These are phyloP conservation scores for Yamagishiella unicocca DNA, from an alignment of 139 green algal genomes.

Conservation along the genomic window DNA sequence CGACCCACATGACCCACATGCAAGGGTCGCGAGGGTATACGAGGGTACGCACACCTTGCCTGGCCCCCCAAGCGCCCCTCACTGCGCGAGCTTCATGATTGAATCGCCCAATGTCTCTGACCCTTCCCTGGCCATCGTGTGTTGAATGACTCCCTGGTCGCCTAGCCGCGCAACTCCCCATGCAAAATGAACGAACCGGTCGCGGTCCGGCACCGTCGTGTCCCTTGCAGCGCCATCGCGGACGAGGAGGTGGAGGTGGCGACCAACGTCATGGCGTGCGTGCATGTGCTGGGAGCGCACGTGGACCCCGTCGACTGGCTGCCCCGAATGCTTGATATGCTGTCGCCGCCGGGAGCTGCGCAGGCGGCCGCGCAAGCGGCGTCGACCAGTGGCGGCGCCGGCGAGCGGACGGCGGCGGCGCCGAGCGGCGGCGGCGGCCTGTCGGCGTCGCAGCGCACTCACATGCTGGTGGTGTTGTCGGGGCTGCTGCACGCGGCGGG, in stretches of 20 bases:
- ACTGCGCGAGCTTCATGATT: too few relatives aligned
- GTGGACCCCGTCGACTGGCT: slow-evolving; percentile 66
- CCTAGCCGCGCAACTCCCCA: too few relatives aligned
- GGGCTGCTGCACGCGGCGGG: slow-evolving; percentile 70
- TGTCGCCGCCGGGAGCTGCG: slow-evolving; percentile 25
- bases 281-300: slow-evolving; percentile 70
- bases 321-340: slow-evolving; percentile 68
- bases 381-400: not conserved
- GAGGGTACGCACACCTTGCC: too few relatives aligned
- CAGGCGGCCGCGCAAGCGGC: not conserved
- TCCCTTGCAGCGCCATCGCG: slow-evolving; percentile 50
- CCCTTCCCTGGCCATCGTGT: too few relatives aligned
- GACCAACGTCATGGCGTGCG: slow-evolving; percentile 41
- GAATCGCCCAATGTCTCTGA: too few relatives aligned
- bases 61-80: too few relatives aligned
- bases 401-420: not conserved
- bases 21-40: not conserved
- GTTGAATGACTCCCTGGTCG: too few relatives aligned
- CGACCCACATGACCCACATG: too few relatives aligned
- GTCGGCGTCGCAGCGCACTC: slow-evolving; percentile 60
- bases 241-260: slow-evolving; percentile 76
- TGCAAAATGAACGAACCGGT: too few relatives aligned
- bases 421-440: not conserved
- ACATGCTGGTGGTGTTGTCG: slow-evolving; percentile 77
- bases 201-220: too few relatives aligned